Evolutionary conservation across 257 asterid species (phyloP).

Genomic region (Lantana camara): DNA sequence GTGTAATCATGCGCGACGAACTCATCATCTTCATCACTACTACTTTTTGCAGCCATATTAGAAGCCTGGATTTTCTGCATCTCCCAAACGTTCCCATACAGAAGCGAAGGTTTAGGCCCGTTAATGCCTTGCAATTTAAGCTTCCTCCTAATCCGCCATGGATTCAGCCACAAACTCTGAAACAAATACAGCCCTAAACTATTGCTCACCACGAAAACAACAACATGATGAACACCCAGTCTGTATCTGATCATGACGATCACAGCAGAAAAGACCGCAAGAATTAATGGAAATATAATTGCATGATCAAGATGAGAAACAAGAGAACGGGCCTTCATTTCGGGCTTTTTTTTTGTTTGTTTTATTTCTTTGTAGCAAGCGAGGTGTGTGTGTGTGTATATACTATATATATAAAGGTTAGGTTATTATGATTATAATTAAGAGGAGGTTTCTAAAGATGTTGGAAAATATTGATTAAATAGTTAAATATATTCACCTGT

Average conservation of each 20-base stretch:
- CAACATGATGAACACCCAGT: not conserved
- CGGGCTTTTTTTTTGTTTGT: constrained; percentile 7
- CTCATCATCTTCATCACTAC: constrained; percentile 42
- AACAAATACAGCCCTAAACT: constrained; percentile 35
- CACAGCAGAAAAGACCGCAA: constrained; percentile 1
- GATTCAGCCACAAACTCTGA: constrained; percentile 43
- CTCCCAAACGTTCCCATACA: constrained; percentile 68
- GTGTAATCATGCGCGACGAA: constrained; percentile 88
- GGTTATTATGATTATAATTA: too few species aligned
- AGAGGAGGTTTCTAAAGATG: too few species aligned
- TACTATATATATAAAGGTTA: not conserved
- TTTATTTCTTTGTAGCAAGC: not conserved
- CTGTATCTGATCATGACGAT: not conserved
- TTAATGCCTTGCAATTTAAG: constrained; percentile 69
- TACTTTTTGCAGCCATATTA: not conserved
- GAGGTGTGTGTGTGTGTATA: not conserved
- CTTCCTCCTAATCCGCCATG: constrained; percentile 44
- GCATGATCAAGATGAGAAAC: constrained; percentile 24
- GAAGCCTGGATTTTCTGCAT: constrained; percentile 70
- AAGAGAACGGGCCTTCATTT: constrained; percentile 43
- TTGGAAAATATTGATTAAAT: too few species aligned
- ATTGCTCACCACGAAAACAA: constrained; percentile 18
- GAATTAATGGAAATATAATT: constrained; percentile 16
- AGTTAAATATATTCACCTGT: too few species aligned
- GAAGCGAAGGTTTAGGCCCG: constrained; percentile 66